Evolutionary conservation across 1,139 yeast species (phyloP).

Genomic region (Lodderomyces beijingensis): DNA sequence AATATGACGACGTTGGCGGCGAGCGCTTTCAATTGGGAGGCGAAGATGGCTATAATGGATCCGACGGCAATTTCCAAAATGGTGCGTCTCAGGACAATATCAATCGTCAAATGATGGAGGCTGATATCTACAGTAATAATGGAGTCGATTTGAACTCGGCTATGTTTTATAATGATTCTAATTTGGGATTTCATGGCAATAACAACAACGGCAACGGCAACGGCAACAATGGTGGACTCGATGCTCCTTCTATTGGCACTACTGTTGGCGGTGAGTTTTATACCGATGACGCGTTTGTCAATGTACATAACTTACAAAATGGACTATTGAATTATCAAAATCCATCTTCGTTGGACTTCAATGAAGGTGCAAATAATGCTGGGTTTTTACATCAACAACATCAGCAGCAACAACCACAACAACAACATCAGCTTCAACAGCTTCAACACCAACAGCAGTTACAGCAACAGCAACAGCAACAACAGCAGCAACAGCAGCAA

Average conservation of each 20-base stretch:
- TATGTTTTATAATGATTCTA: conserved; percentile 1
- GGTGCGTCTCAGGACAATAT: background rate
- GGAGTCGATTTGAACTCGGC: background rate
- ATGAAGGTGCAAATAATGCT: conserved; percentile 1
- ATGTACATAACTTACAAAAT: background rate
- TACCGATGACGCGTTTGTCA: conserved; percentile 6
- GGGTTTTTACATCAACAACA: conserved; percentile 4
- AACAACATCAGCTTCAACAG: conserved; percentile 1
- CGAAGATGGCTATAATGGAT: background rate
- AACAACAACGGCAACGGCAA: no score
- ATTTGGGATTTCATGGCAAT: conserved; percentile 2
- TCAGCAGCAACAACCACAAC: conserved; percentile 1
- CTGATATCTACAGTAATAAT: background rate
- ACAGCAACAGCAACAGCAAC: conserved; percentile 5
- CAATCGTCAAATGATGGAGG: background rate
- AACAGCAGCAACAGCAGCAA: conserved; percentile 5
- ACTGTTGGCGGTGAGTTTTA: conserved; percentile 10
- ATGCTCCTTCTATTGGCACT: conserved; percentile 11
- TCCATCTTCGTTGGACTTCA: conserved; percentile 2
- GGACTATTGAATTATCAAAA: conserved; percentile 2
- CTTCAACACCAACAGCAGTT: background rate
- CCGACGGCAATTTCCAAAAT: background rate
- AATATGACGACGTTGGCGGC: conserved; percentile 2
- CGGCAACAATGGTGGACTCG: conserved; percentile 6
- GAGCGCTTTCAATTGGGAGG: conserved; percentile 2